Evolutionary conservation across 2,329 filamentous ascomycete genomes (phyloP), one percentile per base, ranked within the genome.

Genomic region (Tolypocladium paradoxum): DNA sequence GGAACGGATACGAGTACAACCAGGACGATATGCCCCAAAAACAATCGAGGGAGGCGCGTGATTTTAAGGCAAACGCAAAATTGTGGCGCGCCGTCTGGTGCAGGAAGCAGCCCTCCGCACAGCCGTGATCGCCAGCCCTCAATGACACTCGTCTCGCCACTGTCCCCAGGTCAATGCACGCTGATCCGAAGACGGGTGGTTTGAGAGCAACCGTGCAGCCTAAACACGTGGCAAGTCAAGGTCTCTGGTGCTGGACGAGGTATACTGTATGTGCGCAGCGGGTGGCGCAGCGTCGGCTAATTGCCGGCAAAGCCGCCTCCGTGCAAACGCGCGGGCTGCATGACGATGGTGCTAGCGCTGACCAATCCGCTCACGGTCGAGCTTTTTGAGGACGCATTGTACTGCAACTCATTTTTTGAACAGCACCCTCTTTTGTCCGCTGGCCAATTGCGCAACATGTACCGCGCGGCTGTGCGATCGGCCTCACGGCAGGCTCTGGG

Each of bases 381-480:
- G 35, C 34, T 24, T 52, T 47, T 52, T 52, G 16, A 31, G 16
- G 9, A 6, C 8, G 16, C 18, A 6, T 4, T 20, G 18, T 12
- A 27, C 43, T 46, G 43, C 43, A 20, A n/a, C 27, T 46, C n/a
- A 18, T 34, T 33, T n/a, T 11, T 33, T 34, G n/a, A 7, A 24
- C 49, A 43, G 36, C 36, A 33, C 29, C 35, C 18, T 27, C 18
- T 16, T 53, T 35, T 34, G 33, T 52, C 43, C 35, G 49, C 43
- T 46, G 20, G 6, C 53, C 34, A 14, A 6, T 34, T 29, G 35
- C 29, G 48, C 56, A 60, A 34, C 43, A 81, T 82, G 79, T 81
- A 79, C 58, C 77, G 78, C 67, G 66, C 74, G 60, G 72, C 76
- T 50, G 60, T 78, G 61, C 71, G 77, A 61, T 70, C 76, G 50